A percentile compares a stretch with the other conserved stretches of the same genome.
These are phyloP conservation scores for Myxozyma sirexii DNA, from an alignment of 805 yeast genomes.

Conservation along the genomic window DNA sequence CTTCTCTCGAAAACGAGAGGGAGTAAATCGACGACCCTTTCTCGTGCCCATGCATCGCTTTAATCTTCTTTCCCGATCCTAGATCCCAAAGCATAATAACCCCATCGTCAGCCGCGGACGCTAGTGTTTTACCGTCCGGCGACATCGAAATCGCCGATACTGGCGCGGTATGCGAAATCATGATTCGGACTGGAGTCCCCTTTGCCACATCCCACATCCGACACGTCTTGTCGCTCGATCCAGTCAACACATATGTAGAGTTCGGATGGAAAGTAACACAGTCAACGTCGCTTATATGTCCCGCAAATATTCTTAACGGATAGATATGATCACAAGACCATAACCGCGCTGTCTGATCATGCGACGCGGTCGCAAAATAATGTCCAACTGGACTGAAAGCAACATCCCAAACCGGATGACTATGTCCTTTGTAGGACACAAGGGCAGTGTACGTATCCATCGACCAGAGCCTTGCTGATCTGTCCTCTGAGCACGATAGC, in stretches of 20 bases:
- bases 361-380: constrained; percentile 97
- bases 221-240: constrained; percentile 92
- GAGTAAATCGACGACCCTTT: constrained; percentile 76
- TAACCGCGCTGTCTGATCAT: constrained; percentile 94
- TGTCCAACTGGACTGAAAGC: constrained; percentile 93
- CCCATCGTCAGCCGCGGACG: constrained; percentile 84
- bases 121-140: constrained; percentile 96
- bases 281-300: constrained; percentile 95
- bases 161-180: constrained; percentile 91
- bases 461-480: constrained; percentile 91
- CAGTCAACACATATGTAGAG: constrained; percentile 91
- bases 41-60: constrained; percentile 95
- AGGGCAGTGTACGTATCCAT: constrained; percentile 84
- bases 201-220: constrained; percentile 96
- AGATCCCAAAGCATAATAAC: constrained; percentile 90
- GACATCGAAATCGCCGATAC: constrained; percentile 83
- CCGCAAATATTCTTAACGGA: constrained; percentile 94
- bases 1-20: constrained; percentile 80
- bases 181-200: constrained; percentile 88
- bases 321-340: constrained; percentile 99
- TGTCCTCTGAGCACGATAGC: constrained; percentile 85
- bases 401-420: constrained; percentile 97
- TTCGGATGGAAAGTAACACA: constrained; percentile 95
- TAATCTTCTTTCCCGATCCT: constrained; percentile 84
- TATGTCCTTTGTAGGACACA: constrained; percentile 95